These are phyloP conservation scores for Mycena crocata DNA, from an alignment of 768 basidiomycete species.

Conservation along the genomic window DNA sequence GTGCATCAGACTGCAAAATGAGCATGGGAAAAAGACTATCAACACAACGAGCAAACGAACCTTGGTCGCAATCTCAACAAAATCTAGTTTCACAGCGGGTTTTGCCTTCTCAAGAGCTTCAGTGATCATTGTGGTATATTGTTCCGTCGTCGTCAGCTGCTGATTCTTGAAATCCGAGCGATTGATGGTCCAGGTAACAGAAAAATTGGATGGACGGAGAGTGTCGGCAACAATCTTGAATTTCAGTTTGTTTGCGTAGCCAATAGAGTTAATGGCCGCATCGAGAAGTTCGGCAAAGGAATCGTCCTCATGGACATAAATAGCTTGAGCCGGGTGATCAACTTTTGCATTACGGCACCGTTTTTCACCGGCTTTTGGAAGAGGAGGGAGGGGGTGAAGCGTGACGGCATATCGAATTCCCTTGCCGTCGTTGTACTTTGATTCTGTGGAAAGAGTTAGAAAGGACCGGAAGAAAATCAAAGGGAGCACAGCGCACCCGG, in stretches of 20 bases:
- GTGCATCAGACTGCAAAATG: too few relatives aligned
- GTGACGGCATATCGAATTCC: neutral
- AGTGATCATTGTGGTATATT: neutral
- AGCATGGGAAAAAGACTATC: too few relatives aligned
- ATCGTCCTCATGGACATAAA: neutral
- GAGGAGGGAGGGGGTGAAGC: neutral
- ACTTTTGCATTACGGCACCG: neutral
- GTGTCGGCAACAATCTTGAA: neutral
- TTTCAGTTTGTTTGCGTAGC: neutral
- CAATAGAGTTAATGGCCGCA: neutral
- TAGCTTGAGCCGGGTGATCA: neutral
- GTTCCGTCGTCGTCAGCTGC: neutral
- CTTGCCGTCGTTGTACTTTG: neutral
- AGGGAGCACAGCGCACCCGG: neutral
- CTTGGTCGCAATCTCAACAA: too few relatives aligned
- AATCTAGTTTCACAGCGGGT: neutral
- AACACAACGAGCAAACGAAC: too few relatives aligned
- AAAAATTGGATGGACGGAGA: neutral
- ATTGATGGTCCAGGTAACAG: neutral
- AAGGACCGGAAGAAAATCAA: neutral
- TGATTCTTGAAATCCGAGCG: conserved; percentile 2
- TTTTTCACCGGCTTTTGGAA: neutral
- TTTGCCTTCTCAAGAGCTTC: neutral
- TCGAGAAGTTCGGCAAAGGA: neutral
- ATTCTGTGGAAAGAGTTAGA: neutral